These are phyloP conservation scores for Cryphonectria carpinicola DNA, from an alignment of 2,329 filamentous ascomycete genomes.

Conservation along the genomic window DNA sequence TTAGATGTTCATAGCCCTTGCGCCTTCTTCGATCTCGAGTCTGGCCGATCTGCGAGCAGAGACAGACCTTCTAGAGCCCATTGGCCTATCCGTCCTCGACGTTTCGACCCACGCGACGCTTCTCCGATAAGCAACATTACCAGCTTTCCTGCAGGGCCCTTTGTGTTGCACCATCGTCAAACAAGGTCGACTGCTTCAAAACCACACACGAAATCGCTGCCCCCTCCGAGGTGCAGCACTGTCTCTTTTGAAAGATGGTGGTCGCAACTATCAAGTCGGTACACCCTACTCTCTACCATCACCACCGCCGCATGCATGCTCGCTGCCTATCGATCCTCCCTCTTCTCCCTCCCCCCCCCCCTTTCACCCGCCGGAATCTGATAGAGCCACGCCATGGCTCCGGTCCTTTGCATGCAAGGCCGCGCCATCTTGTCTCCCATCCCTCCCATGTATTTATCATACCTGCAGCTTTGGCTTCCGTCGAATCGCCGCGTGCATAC, in stretches of 20 bases:
- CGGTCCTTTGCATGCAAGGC: not conserved
- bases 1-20: constrained; percentile 12
- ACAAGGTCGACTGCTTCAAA: constrained; percentile 16
- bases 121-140: constrained; percentile 23
- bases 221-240: constrained; percentile 45
- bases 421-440: constrained; percentile 1
- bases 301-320: not conserved
- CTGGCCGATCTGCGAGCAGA: constrained; percentile 19
- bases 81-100: not conserved
- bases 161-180: constrained; percentile 19
- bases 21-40: constrained; percentile 4
- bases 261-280: constrained; percentile 69
- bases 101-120: constrained; percentile 5
- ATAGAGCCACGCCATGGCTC: constrained; percentile 2
- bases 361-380: not conserved
- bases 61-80: constrained; percentile 1
- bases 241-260: constrained; percentile 55
- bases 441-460: constrained; percentile 5
- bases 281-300: constrained; percentile 26
- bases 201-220: constrained; percentile 33
- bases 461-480: constrained; percentile 14
- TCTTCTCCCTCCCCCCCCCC: constrained; percentile 6
- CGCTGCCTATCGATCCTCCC: constrained; percentile 13
- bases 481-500: constrained; percentile 19
- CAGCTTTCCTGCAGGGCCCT: constrained; percentile 26